Evolutionary conservation across 2,329 filamentous ascomycete species (phyloP).

Genomic region (Talaromyces piceae): DNA sequence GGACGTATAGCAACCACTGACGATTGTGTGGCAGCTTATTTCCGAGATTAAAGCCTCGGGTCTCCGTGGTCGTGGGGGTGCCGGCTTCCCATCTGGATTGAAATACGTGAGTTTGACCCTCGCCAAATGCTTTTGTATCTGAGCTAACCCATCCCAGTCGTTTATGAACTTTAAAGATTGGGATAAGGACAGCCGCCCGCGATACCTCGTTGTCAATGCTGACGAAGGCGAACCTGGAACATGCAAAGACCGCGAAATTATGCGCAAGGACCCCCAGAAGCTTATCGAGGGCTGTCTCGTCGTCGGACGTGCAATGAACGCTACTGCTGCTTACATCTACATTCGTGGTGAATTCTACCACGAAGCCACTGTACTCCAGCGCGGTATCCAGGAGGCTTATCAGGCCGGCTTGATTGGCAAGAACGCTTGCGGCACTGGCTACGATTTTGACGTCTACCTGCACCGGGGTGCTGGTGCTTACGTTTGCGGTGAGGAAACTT

Average conservation of each 20-base stretch:
- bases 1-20: not conserved
- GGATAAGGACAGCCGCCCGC: constrained; percentile 94
- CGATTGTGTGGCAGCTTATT: constrained; percentile 59
- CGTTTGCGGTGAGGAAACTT: constrained; percentile 97
- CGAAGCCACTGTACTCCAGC: constrained; percentile 87
- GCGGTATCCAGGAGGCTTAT: constrained; percentile 96
- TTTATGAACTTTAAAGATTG: constrained; percentile 99
- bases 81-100: constrained; percentile 93
- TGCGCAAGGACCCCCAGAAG: constrained; percentile 99
- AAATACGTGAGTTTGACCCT: constrained; percentile 78
- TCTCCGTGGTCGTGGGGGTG: constrained; percentile 89
- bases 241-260: constrained; percentile 99
- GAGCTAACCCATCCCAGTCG: constrained; percentile 51
- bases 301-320: constrained; percentile 96
- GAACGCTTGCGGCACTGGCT: constrained; percentile 94
- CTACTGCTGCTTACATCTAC: constrained; percentile 97
- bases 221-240: constrained; percentile 98
- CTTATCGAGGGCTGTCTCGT: constrained; percentile 95
- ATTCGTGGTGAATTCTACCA: constrained; percentile 98
- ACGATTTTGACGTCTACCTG: constrained; percentile 95
- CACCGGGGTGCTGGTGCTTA: constrained; percentile 97
- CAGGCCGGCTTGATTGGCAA: constrained; percentile 90
- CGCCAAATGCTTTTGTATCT: not conserved
- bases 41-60: constrained; percentile 95
- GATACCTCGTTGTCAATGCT: constrained; percentile 96